Evolutionary conservation across 306 rosid species (phyloP), one percentile per base, ranked within the genome.

Genomic region (Psophocarpus tetragonolobus): DNA sequence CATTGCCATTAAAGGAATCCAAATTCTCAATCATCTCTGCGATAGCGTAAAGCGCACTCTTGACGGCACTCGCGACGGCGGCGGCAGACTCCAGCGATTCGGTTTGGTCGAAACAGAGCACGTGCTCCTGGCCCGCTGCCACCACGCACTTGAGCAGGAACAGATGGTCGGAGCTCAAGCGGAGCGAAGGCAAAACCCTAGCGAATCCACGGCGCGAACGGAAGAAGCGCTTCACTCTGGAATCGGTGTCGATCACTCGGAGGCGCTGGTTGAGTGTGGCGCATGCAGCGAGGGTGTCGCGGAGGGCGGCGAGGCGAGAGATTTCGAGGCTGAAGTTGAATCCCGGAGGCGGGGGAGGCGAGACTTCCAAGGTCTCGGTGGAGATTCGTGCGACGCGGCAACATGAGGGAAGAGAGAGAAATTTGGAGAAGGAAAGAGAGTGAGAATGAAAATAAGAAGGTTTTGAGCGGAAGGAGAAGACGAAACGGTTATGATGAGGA

Each of bases 91-190:
- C 87, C 64, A 80, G 9, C 54, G 15, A 29, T 30, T 81, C 83
- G 42, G 73, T 50, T 21, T 81, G 84, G 14, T 38, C 89, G 62
- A 83, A 81, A 64, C 85, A 58, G 35, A 95, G 85, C 76, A 90
- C 94, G 45, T 86, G 97, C 71, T 88, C 94, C 56, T 96, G 98
- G 51, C 98, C 96, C 3, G 92, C 86, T 32, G 98, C 98, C n/a
- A 92, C 94, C 75, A 91, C 57, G 63, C 97, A 91, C 79, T 92
- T 90, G 56, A 92, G 82, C 86, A 91, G 75, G 74, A 81, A 92
- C 68, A 84, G 44, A 4, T 84, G 88, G 4, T 72, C 27, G 1
- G 84, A 57, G 24, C 56, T 82, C 87, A 90, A 73, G 35, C 35
- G 77, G 1, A 90, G 78, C 47, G 81, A 61, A 3, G 74, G 68